Evolutionary conservation across 495 filamentous ascomycete genomes (phyloP), one percentile per base, ranked within the genome.

Genomic region (Aspergillus avenaceus): DNA sequence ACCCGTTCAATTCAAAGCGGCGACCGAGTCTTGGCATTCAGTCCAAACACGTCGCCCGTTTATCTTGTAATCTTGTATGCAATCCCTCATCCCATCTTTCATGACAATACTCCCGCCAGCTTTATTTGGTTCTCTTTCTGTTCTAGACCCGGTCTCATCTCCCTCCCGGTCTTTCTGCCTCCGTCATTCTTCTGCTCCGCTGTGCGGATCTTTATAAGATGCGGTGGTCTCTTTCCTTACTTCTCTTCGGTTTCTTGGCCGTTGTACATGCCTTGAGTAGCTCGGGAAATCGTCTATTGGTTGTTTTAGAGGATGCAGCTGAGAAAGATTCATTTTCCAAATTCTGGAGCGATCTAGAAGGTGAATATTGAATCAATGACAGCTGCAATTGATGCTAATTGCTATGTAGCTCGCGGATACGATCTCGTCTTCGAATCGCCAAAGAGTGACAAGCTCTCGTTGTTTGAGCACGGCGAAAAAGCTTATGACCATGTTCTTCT

Each of bases 401-500:
- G 36, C 48, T 44, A 52, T 57, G 45, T 59, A 97, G 93, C 62
- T 51, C 83, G 93, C 58, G 93, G 92, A 49, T 97, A 88, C 69
- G 74, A 86, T 52, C 54, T 95, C 46, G 72, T 80, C 22, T 88
- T 90, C 67, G 83, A 91, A 71, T 88, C 90, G 1, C 91, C 92
- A 45, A 97, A 96, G 73, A 86, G 79, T 67, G 84, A 93, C 32
- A 74, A 79, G 55, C 77, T 98, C 58, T 78, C 84, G 40, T 76
- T 98, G 53, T 96, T 97, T 76, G 72, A 82, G 61, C 84, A 88
- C 53, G 95, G 93, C 65, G 90, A 92, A 70, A 83, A 83, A 65
- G 79, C 82, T 53, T 96, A 91, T 67, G 93, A 97, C 73, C 92
- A 98, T 62, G 69, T 96, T 44, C 66, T 97, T 44, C 77, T 98